phyloP scores from a whole-genome alignment of 805 yeast species.

The Pichia ethanolica region DNA sequence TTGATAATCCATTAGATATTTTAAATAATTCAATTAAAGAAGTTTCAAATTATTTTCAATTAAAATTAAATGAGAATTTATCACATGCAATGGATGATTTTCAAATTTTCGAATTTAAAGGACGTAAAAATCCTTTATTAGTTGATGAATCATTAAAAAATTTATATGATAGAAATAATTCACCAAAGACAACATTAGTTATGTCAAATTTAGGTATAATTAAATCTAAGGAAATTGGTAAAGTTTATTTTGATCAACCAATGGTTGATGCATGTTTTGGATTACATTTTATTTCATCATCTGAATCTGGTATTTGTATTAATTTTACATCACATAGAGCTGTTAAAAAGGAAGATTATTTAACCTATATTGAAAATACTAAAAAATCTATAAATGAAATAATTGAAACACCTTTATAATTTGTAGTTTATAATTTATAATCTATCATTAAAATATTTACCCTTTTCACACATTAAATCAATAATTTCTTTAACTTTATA shows the following conservation, averaged over 20 bases:
- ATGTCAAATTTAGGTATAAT: slow-evolving; percentile 11
- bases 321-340: slow-evolving; percentile 10
- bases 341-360: neutral
- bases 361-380: slow-evolving; percentile 2
- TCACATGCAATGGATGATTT: neutral
- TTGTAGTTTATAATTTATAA: neutral
- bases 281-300: slow-evolving; percentile 5
- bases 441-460: slow-evolving; percentile 23
- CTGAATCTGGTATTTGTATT: slow-evolving; percentile 1
- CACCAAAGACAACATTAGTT: slow-evolving; percentile 4
- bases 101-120: slow-evolving; percentile 3
- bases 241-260: slow-evolving; percentile 11
- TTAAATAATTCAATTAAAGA: neutral
- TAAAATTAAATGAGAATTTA: neutral
- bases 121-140: neutral
- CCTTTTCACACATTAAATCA: slow-evolving; percentile 26
- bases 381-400: neutral
- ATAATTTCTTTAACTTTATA: slow-evolving; percentile 34
- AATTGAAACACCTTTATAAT: too few relatives aligned
- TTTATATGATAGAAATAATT: slow-evolving; percentile 1
- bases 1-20: neutral
- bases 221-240: neutral
- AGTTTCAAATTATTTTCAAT: slow-evolving; percentile 4
- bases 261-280: slow-evolving; percentile 11
- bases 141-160: neutral